A percentile compares a stretch with the other conserved stretches of the same genome.
phyloP scores from a whole-genome alignment of 805 yeast genomes.

The Kodamaea leandrae region DNA sequence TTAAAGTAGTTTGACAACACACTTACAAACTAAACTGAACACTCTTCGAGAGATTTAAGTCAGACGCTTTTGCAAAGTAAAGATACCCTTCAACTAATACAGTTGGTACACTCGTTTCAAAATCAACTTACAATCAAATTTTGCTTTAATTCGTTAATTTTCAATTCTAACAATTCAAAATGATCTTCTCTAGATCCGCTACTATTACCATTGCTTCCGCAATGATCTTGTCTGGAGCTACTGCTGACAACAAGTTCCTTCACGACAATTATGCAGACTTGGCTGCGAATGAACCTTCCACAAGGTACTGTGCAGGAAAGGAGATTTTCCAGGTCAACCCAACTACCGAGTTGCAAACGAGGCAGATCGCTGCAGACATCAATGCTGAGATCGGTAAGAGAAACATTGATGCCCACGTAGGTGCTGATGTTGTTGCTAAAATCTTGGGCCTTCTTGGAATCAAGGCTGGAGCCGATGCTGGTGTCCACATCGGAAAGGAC shows the following conservation, averaged over 20 bases:
- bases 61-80: not conserved
- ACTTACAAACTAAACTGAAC: not conserved
- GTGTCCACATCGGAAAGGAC: conserved; percentile 3
- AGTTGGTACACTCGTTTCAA: conserved; percentile 1
- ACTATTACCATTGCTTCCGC: conserved; percentile 20
- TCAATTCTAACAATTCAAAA: conserved; percentile 7
- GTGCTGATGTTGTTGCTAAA: conserved; percentile 10
- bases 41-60: not conserved
- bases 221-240: conserved; percentile 14
- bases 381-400: not conserved
- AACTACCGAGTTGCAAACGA: not conserved
- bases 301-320: conserved; percentile 11
- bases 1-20: conserved; percentile 1
- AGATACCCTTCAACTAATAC: not conserved
- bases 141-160: not conserved
- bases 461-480: conserved; percentile 1
- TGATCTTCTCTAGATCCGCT: conserved; percentile 20
- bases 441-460: conserved; percentile 10
- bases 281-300: conserved; percentile 12
- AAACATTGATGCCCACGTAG: not conserved
- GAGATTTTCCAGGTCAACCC: conserved; percentile 14
- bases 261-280: conserved; percentile 15
- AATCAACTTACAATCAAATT: too few species aligned
- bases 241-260: conserved; percentile 15
- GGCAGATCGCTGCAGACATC: not conserved